Conservation (phyloP, 176 grass and related monocot species). For the Musa acuminata region DNA sequence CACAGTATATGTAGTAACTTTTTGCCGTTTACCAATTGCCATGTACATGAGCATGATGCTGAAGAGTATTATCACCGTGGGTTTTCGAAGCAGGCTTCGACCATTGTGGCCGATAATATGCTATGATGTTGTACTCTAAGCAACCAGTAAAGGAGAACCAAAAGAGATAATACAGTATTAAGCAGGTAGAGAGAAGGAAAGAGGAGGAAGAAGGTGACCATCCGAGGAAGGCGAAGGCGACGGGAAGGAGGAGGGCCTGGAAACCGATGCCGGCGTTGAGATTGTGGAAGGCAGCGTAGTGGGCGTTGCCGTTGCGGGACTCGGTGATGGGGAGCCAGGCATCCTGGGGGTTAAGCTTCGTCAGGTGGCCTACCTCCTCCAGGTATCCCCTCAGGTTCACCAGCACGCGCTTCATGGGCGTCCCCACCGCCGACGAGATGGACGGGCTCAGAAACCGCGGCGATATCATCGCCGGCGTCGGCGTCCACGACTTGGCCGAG, state of each 20-base stretch:
- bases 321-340: conserved; percentile 97
- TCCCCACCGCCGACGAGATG: conserved; percentile 34
- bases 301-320: conserved; percentile 79
- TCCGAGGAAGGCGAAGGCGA: conserved; percentile 70
- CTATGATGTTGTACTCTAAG: not conserved
- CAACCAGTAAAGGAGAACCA: not conserved
- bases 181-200: not conserved
- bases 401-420: conserved; percentile 67
- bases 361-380: conserved; percentile 95
- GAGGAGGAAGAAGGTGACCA: conserved; percentile 30
- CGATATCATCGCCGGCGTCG: conserved; percentile 21
- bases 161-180: not conserved
- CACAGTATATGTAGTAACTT: not conserved
- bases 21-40: not conserved
- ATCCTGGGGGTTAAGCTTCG: conserved; percentile 83
- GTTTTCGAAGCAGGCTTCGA: not conserved
- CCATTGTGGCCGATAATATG: not conserved
- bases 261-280: conserved; percentile 90
- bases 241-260: conserved; percentile 91
- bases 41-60: not conserved
- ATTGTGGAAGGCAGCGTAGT: conserved; percentile 87
- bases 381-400: conserved; percentile 84
- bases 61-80: not conserved
- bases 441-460: conserved; percentile 38
- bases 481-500: conserved; percentile 30